A percentile compares a stretch with the other conserved stretches of the same genome.
Conservation (phyloP, 176 grass and related monocot genomes). For the Lolium multiflorum region DNA sequence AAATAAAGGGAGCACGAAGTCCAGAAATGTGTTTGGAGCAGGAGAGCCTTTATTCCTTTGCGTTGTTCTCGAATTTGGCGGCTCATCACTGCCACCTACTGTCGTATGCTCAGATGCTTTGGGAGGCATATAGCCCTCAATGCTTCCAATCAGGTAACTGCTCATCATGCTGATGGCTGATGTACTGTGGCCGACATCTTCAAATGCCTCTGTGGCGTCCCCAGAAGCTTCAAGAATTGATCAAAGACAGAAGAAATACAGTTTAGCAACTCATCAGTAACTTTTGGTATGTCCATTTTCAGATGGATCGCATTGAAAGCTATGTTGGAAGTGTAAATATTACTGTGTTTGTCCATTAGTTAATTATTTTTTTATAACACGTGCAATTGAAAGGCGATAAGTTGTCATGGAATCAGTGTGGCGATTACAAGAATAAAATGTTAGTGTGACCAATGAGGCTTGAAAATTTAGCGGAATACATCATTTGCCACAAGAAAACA, state of each 20-base stretch:
- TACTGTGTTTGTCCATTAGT: background rate
- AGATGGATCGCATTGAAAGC: constrained; percentile 12
- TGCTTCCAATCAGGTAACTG: constrained; percentile 62
- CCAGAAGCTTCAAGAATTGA: constrained; percentile 58
- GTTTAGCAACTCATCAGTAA: constrained; percentile 25
- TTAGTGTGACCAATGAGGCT: background rate
- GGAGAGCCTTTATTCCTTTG: constrained; percentile 51
- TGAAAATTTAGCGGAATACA: background rate
- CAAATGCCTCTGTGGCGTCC: constrained; percentile 76
- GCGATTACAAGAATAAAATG: background rate
- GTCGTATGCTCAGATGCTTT: constrained; percentile 18
- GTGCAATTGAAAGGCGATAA: background rate
- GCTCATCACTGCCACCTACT: background rate
- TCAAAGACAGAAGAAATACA: constrained; percentile 10
- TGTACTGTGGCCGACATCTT: constrained; percentile 84
- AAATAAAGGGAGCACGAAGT: constrained; percentile 68
- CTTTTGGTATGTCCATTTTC: background rate
- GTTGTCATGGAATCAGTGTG: background rate
- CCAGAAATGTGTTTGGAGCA: constrained; percentile 60
- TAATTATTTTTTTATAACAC: background rate
- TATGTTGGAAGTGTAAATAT: background rate
- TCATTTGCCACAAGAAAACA: background rate
- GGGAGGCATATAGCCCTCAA: constrained; percentile 50
- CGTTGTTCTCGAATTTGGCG: constrained; percentile 14
- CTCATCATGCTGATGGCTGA: constrained; percentile 78